phyloP scores from a whole-genome alignment of 2,329 filamentous ascomycete genomes.

The Dactylellina parvicollis region DNA sequence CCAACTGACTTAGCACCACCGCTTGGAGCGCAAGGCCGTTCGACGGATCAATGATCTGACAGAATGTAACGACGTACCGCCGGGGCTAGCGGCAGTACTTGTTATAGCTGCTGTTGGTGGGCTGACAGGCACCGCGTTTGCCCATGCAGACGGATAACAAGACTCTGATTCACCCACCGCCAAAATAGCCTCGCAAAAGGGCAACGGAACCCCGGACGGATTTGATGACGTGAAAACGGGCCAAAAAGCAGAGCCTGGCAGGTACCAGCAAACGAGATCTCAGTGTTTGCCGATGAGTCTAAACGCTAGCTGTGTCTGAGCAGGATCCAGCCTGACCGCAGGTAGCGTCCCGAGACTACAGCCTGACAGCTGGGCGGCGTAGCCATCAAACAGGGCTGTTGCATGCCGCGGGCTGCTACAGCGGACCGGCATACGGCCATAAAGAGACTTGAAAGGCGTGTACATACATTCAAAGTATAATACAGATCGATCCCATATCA shows the following conservation, averaged over 20 bases:
- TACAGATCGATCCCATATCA: too few species aligned
- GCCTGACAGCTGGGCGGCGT: conserved; percentile 1
- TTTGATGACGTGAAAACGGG: background rate
- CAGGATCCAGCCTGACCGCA: conserved; percentile 21
- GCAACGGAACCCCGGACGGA: background rate
- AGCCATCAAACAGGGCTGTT: background rate
- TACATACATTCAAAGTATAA: too few species aligned
- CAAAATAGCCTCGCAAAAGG: conserved; percentile 1
- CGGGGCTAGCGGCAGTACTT: too few species aligned
- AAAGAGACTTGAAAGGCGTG: too few species aligned
- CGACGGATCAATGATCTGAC: too few species aligned
- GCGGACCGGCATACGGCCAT: too few species aligned
- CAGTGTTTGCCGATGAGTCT: background rate
- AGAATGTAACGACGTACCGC: too few species aligned
- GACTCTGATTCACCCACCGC: conserved; percentile 2
- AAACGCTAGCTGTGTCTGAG: background rate
- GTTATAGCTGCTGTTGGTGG: background rate
- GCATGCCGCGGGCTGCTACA: too few species aligned
- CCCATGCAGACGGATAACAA: background rate
- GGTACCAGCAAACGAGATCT: background rate
- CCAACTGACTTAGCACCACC: too few species aligned
- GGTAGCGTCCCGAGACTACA: too few species aligned
- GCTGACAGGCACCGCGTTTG: conserved; percentile 3
- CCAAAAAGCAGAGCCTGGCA: background rate
- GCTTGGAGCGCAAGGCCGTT: too few species aligned